These are phyloP conservation scores for Debaryomyces singareniensis DNA, from an alignment of 1,139 yeast genomes.

Conservation along the genomic window DNA sequence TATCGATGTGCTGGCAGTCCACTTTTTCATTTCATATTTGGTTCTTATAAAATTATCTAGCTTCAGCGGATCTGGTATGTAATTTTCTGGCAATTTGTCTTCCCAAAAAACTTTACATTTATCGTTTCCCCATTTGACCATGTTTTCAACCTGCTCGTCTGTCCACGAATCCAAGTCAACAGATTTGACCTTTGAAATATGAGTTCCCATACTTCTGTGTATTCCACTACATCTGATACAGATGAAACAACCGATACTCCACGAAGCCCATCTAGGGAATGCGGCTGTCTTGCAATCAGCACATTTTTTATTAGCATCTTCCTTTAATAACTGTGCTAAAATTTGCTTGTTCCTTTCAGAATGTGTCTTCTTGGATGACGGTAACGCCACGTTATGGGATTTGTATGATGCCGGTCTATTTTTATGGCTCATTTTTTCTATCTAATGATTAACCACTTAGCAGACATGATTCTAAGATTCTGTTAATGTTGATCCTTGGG, in stretches of 20 bases:
- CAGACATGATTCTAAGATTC: too few relatives aligned
- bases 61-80: slow-evolving; percentile 79
- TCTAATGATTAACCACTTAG: too few relatives aligned
- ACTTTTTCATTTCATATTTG: slow-evolving; percentile 83
- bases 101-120: slow-evolving; percentile 83
- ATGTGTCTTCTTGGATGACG: slow-evolving; percentile 39
- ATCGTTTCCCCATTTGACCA: slow-evolving; percentile 83
- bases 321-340: slow-evolving; percentile 65
- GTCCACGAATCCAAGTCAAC: slow-evolving; percentile 97
- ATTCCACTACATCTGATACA: slow-evolving; percentile 93
- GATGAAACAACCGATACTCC: slow-evolving; percentile 89
- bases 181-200: slow-evolving; percentile 78
- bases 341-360: slow-evolving; percentile 60
- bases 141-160: slow-evolving; percentile 78
- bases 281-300: slow-evolving; percentile 87
- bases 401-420: too few relatives aligned
- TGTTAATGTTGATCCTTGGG: too few relatives aligned
- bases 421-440: too few relatives aligned
- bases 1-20: slow-evolving; percentile 51
- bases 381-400: slow-evolving; percentile 18
- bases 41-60: slow-evolving; percentile 86
- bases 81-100: slow-evolving; percentile 59
- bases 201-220: slow-evolving; percentile 94
- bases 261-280: slow-evolving; percentile 97
- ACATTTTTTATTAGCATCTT: slow-evolving; percentile 69